Evolutionary conservation across 805 yeast genomes (phyloP), one percentile per base, ranked within the genome.

Genomic region (Cyberlindnera euphorbiae): DNA sequence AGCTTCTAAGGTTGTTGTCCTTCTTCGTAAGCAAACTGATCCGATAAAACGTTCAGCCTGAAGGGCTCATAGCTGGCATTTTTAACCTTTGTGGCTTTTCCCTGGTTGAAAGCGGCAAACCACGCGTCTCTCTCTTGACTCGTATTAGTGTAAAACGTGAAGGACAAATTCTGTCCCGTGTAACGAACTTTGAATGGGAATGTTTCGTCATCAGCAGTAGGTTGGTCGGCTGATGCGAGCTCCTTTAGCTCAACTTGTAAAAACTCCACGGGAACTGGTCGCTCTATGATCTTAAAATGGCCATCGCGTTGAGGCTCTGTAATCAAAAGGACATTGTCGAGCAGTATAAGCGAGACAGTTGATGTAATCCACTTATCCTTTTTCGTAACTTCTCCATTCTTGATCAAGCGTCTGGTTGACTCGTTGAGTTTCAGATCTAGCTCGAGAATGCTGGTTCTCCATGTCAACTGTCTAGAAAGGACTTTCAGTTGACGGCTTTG

Each of bases 321-420:
- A 1, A 86, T 69, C 22, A 86, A 52, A 29, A 86, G 58, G 47
- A 69, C 83, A 50, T 86, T 83, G 52, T 86, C 95, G 35, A 86
- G 59, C 19, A 86, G 59, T 14, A 84, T 73, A 17, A 82, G 49
- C 1, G 65, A 59, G 0, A 69, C 63, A 7, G 65, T 60, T 26
- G 82, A 67, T 26, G 79, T 80, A 21, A 78, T 62, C 64, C 78
- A 74, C 49, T 77, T 62, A 32, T 82, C 93, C 40, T 79, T 76
- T 37, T 81, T 67, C 2, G 63, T 49, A 13, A 82, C 69, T 17
- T 69, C 71, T 0, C 88, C 93, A 9, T 79, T 62, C 44, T 64
- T 65, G 30, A 80, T 55, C 17, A 85, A 60, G 44, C 64, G 71
- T 45, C 95, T 66, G 33, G 74, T 70, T 11, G 66, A 64, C 21